Evolutionary conservation across 495 filamentous ascomycete species (phyloP).

Genomic region (Penicillium crystallinum): DNA sequence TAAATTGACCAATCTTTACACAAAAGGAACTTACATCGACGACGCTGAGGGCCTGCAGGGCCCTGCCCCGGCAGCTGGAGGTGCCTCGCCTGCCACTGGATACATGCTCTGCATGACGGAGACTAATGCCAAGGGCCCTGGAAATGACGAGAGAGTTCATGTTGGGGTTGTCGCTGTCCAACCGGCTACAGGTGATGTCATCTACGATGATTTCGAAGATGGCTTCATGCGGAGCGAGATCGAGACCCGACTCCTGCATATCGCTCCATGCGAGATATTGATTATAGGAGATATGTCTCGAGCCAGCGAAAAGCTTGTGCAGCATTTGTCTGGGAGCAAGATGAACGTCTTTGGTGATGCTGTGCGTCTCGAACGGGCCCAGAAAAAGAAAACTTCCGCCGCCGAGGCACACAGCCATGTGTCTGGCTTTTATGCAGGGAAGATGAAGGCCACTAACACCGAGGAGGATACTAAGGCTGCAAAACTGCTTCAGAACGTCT

Average conservation of each 20-base stretch:
- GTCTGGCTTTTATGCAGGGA: constrained; percentile 87
- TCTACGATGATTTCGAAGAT: constrained; percentile 95
- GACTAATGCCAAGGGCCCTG: constrained; percentile 74
- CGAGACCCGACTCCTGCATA: constrained; percentile 88
- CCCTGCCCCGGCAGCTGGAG: constrained; percentile 38
- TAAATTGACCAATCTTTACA: constrained; percentile 94
- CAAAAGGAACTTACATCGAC: constrained; percentile 97
- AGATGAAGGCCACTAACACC: constrained; percentile 58
- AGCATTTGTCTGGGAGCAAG: constrained; percentile 81
- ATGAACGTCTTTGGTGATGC: constrained; percentile 92
- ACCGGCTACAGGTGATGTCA: constrained; percentile 90
- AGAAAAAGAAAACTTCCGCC: constrained; percentile 73
- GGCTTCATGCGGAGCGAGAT: constrained; percentile 98
- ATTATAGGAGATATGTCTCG: constrained; percentile 90
- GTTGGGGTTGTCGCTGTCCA: constrained; percentile 94
- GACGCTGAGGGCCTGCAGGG: constrained; percentile 77
- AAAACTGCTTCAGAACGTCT: constrained; percentile 74
- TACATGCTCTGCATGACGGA: constrained; percentile 94
- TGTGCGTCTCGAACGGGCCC: constrained; percentile 73
- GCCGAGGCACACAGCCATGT: constrained; percentile 85
- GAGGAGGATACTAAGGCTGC: constrained; percentile 46
- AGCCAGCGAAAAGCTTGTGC: constrained; percentile 87
- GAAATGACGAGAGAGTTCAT: constrained; percentile 88
- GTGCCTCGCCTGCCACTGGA: constrained; percentile 69
- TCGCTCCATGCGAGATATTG: constrained; percentile 94